These are phyloP conservation scores for Annona squamosa DNA, from an alignment of 164 flowering plant genomes.

Conservation along the genomic window DNA sequence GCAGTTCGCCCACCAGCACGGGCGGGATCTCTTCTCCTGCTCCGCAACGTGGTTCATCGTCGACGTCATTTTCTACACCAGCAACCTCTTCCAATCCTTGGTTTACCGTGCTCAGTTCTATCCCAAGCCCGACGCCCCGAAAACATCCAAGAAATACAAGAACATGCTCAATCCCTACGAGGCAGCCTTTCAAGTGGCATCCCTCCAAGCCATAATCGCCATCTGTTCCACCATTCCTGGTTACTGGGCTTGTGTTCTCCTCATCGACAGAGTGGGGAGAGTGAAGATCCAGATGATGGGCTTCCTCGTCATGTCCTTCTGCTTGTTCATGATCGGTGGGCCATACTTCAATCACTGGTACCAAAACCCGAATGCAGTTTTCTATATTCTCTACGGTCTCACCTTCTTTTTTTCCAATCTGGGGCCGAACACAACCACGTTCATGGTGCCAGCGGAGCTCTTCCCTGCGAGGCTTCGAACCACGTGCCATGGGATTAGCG, in stretches of 20 bases:
- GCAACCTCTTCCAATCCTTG: conserved; percentile 40
- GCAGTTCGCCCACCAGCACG: conserved; percentile 42
- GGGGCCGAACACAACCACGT: conserved; percentile 67
- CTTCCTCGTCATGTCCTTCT: conserved; percentile 39
- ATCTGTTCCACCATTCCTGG: conserved; percentile 53
- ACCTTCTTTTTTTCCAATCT: conserved; percentile 60
- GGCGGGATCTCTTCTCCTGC: conserved; percentile 46
- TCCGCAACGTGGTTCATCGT: conserved; percentile 47
- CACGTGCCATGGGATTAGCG: conserved; percentile 64
- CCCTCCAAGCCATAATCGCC: conserved; percentile 43
- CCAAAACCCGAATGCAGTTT: neutral
- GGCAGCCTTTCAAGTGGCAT: conserved; percentile 32
- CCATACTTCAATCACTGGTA: conserved; percentile 30
- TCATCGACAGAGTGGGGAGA: conserved; percentile 55
- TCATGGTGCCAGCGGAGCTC: conserved; percentile 63
- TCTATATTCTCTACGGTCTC: conserved; percentile 42
- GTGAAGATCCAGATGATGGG: conserved; percentile 47
- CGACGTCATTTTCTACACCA: conserved; percentile 55
- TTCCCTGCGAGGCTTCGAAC: conserved; percentile 66
- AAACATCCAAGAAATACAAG: too few species aligned
- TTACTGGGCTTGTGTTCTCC: conserved; percentile 41
- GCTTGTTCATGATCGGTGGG: conserved; percentile 27
- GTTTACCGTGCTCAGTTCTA: neutral
- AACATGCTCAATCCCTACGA: conserved; percentile 16
- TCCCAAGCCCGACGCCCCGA: neutral